Base-by-base conservation (phyloP, 2,329 filamentous ascomycete species). In the Metarhizium sp. region DNA sequence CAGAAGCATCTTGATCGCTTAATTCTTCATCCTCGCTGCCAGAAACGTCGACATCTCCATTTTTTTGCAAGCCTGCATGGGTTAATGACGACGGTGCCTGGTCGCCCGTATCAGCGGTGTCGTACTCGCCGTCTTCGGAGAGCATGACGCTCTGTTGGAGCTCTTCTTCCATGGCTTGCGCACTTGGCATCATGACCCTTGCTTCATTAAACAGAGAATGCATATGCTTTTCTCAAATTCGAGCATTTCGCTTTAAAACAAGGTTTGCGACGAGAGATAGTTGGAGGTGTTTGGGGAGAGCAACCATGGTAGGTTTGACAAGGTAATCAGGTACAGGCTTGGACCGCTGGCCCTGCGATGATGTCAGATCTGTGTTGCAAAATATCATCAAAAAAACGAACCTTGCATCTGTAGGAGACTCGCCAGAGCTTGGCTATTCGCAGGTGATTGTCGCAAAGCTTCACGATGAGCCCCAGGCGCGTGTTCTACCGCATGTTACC, bases 81-180 rank as follows among this genome's bases (percentile, higher is more conserved):
- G 56, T 53, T 8, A 16, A 34, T 16, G 43, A 43, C 11, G 43
- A 40, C 10, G 48, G 16, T 38, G n/a, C 32, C 42, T 58, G 47
- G 8, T 32, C 36, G 51, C 20, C 66, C 38, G 65, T 64, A 30
- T 71, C 63, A n/a, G 60, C 60, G 14, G 62, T 67, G 51, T 68
- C 71, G 54, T 74, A 75, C 40, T 75, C 74, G 51, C 72, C 73
- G 55, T 75, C 76, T 56, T 79, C 77, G 6, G 78, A 79, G 55
- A 76, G 71, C 60, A 78, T 70, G 47, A 75, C 76, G 65, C 78
- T 81, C 62, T 80, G 77, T 62, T 81, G 80, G 55, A 81, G 71
- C 66, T 82, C 77, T 57, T 83, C 79, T 64, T 82, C 75, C 70
- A 79, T 81, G 51, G 76, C 71, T 62, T 80, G 78, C 55, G 76